Percentiles rank a stretch among this genome's conserved stretches.
phyloP scores from a whole-genome alignment of 139 green algal genomes.

The Coelastrella sp. region DNA sequence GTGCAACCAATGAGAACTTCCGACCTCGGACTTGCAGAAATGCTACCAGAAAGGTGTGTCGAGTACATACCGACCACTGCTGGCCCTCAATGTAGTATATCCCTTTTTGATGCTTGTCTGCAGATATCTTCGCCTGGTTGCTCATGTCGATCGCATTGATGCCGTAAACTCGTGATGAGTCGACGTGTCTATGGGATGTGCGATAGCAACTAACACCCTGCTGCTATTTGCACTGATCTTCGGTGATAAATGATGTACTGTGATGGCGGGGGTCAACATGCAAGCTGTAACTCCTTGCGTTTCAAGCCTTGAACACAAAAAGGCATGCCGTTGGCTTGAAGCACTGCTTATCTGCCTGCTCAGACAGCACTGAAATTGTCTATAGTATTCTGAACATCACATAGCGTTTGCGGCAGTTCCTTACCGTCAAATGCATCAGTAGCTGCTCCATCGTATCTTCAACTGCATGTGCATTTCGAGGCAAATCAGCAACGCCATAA shows the following conservation, averaged over 20 bases:
- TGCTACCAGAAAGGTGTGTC: too few relatives aligned
- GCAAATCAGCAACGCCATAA: too few relatives aligned
- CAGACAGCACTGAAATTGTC: too few relatives aligned
- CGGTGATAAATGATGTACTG: neutral
- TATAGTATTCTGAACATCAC: too few relatives aligned
- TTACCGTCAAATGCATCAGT: too few relatives aligned
- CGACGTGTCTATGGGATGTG: neutral
- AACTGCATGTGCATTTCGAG: too few relatives aligned
- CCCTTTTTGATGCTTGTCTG: conserved; percentile 47
- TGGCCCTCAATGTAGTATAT: conserved; percentile 55
- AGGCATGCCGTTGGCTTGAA: neutral
- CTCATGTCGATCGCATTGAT: neutral
- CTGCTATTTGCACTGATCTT: neutral
- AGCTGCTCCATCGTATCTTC: too few relatives aligned
- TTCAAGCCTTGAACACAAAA: too few relatives aligned
- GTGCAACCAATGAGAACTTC: too few relatives aligned
- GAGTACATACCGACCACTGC: conserved; percentile 47
- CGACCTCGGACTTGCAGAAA: too few relatives aligned
- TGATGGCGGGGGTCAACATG: neutral
- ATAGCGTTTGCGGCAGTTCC: too few relatives aligned
- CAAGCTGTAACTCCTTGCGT: neutral
- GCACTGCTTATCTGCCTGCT: neutral
- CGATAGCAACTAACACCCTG: neutral
- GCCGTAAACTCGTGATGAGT: neutral
- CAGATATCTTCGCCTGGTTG: neutral